Percentiles rank a stretch among this genome's conserved stretches.
Conservation (phyloP, 768 basidiomycete genomes). For the Solioccasus polychromus region DNA sequence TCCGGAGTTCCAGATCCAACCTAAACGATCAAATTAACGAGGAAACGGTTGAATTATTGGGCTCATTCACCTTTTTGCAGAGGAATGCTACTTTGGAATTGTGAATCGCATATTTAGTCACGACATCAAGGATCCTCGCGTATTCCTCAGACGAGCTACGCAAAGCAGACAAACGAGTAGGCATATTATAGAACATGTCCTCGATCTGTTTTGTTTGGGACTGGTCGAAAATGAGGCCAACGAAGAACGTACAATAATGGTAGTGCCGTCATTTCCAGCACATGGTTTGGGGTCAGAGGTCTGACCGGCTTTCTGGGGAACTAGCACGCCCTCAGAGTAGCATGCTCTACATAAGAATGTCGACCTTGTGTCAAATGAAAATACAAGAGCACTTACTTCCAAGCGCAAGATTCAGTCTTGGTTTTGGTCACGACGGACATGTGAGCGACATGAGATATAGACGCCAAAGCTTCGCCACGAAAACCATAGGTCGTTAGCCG, state of each 20-base stretch:
- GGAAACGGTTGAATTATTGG: not conserved
- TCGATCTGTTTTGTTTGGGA: constrained; percentile 64
- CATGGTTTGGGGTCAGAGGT: constrained; percentile 79
- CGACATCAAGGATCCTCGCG: constrained; percentile 82
- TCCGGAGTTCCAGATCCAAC: constrained; percentile 73
- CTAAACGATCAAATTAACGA: constrained; percentile 38
- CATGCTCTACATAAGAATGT: constrained; percentile 52
- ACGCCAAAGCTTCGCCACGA: constrained; percentile 94
- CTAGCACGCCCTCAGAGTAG: constrained; percentile 76
- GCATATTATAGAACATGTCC: constrained; percentile 92
- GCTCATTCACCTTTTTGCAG: constrained; percentile 76
- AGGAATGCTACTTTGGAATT: constrained; percentile 85
- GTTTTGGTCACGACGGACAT: constrained; percentile 91
- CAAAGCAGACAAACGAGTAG: constrained; percentile 81
- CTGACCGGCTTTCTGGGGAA: constrained; percentile 67
- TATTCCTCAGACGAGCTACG: constrained; percentile 89
- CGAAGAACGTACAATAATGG: constrained; percentile 60
- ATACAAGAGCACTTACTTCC: constrained; percentile 66
- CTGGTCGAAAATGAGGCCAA: not conserved
- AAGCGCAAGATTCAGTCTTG: constrained; percentile 75
- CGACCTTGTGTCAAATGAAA: not conserved
- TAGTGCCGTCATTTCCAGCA: constrained; percentile 94
- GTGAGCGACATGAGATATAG: constrained; percentile 91
- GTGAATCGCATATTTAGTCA: constrained; percentile 92
- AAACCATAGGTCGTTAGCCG: constrained; percentile 92